These are phyloP conservation scores for Geotrichum aggregatum DNA, from an alignment of 1,139 yeast species.

Conservation along the genomic window DNA sequence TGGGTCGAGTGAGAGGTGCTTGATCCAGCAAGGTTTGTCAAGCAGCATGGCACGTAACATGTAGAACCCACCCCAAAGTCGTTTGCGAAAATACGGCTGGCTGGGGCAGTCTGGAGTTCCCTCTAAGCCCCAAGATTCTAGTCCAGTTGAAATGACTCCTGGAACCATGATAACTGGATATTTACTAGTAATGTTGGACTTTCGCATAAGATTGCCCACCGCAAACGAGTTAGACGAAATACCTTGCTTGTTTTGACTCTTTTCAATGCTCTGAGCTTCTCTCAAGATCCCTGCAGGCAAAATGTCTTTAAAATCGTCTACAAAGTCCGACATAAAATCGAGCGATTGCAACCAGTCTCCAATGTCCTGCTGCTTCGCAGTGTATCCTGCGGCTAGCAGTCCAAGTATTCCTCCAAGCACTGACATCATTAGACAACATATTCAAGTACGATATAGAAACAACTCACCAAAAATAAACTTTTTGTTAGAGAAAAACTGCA, in stretches of 20 bases:
- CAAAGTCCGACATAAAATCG: conserved; percentile 37
- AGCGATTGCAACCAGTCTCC: conserved; percentile 55
- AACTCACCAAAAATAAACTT: conserved; percentile 15
- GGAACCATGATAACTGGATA: conserved; percentile 90
- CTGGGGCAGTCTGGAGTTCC: conserved; percentile 78
- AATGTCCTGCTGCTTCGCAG: conserved; percentile 50
- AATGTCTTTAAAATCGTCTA: conserved; percentile 37
- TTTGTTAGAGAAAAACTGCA: conserved; percentile 9
- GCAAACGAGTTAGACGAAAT: conserved; percentile 47
- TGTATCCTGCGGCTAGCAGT: conserved; percentile 53
- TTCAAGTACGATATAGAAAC: not conserved
- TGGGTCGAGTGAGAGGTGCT: conserved; percentile 82
- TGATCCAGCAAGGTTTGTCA: conserved; percentile 90
- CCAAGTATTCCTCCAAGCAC: conserved; percentile 66
- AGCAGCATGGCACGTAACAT: conserved; percentile 90
- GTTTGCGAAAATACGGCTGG: conserved; percentile 75
- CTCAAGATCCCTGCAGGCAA: conserved; percentile 64
- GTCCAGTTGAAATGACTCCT: conserved; percentile 91
- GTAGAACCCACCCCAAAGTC: conserved; percentile 95
- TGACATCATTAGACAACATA: not conserved
- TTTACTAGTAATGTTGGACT: conserved; percentile 51
- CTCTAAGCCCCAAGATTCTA: conserved; percentile 86
- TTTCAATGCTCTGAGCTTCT: conserved; percentile 55
- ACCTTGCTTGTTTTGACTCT: conserved; percentile 28
- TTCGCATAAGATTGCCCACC: conserved; percentile 67